Conservation (phyloP, 1,284 basidiomycete species). For the Ceratobasidium sp. region DNA sequence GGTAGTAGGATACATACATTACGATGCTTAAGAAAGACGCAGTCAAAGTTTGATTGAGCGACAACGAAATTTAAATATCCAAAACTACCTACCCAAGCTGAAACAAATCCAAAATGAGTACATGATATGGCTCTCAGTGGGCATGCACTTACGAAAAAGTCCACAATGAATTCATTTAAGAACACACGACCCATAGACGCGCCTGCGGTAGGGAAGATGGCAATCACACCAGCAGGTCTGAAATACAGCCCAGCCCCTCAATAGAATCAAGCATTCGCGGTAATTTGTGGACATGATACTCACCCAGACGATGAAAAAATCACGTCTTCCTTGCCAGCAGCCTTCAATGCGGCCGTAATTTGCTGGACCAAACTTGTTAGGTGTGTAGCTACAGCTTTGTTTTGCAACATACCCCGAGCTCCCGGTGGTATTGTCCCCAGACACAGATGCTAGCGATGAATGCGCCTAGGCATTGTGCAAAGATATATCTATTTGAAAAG, state of each 20-base stretch:
- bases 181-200: slow-evolving; percentile 65
- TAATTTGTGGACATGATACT: neutral
- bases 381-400: neutral
- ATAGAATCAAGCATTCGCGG: slow-evolving; percentile 56
- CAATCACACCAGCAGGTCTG: slow-evolving; percentile 66
- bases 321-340: slow-evolving; percentile 57
- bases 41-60: neutral
- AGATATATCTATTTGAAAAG: slow-evolving; percentile 60
- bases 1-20: neutral
- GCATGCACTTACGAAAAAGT: slow-evolving; percentile 49
- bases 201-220: slow-evolving; percentile 62
- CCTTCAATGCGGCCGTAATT: slow-evolving; percentile 59
- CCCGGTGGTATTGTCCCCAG: slow-evolving; percentile 69
- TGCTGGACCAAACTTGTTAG: slow-evolving; percentile 48
- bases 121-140: neutral
- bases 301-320: slow-evolving; percentile 63
- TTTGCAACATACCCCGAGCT: slow-evolving; percentile 57
- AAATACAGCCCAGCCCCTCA: neutral
- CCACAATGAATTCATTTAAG: slow-evolving; percentile 72
- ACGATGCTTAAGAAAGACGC: slow-evolving; percentile 11
- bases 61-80: too few species aligned
- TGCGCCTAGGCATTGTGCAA: slow-evolving; percentile 69
- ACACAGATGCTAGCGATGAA: slow-evolving; percentile 68
- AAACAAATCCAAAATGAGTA: neutral
- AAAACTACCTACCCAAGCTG: slow-evolving; percentile 30